Evolutionary conservation across 352 stramenopile genomes (phyloP).

Genomic region (Globisporangium nagaii): DNA sequence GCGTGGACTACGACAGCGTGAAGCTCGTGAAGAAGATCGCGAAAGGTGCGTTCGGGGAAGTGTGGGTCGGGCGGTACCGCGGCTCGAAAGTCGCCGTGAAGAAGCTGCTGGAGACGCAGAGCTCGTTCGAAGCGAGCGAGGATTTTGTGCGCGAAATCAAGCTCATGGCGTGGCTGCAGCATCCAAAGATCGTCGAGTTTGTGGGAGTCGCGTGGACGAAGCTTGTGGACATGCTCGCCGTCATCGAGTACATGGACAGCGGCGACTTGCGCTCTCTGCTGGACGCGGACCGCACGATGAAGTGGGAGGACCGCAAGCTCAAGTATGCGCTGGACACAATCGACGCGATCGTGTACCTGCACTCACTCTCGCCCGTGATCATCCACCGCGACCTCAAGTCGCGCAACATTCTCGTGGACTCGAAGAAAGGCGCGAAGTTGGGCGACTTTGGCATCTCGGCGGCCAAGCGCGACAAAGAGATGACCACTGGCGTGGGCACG

Average conservation of each 20-base stretch:
- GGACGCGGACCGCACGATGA: constrained; percentile 22
- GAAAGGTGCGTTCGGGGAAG: constrained; percentile 64
- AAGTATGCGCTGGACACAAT: constrained; percentile 56
- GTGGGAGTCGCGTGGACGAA: constrained; percentile 73
- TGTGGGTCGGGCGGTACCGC: constrained; percentile 66
- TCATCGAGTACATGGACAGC: constrained; percentile 68
- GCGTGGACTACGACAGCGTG: constrained; percentile 64
- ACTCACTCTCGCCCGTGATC: constrained; percentile 55
- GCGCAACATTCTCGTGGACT: constrained; percentile 64
- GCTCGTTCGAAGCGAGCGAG: constrained; percentile 46
- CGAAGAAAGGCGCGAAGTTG: constrained; percentile 56
- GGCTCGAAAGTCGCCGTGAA: constrained; percentile 56
- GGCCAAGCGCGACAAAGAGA: constrained; percentile 43
- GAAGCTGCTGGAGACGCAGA: constrained; percentile 37
- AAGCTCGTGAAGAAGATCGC: constrained; percentile 58
- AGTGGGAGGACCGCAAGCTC: constrained; percentile 35
- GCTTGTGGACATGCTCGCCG: constrained; percentile 56
- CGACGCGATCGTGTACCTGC: constrained; percentile 65
- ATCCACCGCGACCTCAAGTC: constrained; percentile 72
- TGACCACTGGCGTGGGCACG: constrained; percentile 61
- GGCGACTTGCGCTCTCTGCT: constrained; percentile 56
- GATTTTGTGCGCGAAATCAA: constrained; percentile 67
- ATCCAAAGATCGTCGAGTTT: constrained; percentile 63
- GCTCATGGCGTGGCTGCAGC: constrained; percentile 63
- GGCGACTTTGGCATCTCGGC: constrained; percentile 65